These are phyloP conservation scores for Primulina eburnea DNA, from an alignment of 257 asterid species.

Conservation along the genomic window DNA sequence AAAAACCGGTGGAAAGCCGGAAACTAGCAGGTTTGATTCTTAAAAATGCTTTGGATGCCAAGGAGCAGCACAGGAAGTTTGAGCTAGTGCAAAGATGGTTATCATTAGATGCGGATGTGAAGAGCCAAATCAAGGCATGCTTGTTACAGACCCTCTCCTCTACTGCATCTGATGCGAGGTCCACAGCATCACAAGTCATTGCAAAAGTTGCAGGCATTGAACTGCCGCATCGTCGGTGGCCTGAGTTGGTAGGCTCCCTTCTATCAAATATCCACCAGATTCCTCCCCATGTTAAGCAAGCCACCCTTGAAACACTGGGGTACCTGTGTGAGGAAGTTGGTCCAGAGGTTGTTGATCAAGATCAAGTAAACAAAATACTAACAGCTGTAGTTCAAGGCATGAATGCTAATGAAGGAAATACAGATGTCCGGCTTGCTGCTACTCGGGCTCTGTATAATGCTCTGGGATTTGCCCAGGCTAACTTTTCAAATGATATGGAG, in stretches of 20 bases:
- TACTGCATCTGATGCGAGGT: conserved; percentile 44
- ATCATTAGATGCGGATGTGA: conserved; percentile 39
- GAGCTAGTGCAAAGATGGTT: conserved; percentile 56
- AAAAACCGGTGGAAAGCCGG: conserved; percentile 64
- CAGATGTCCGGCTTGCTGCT: conserved; percentile 53
- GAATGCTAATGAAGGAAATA: conserved; percentile 48
- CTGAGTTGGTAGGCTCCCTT: conserved; percentile 50
- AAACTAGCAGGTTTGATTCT: conserved; percentile 57
- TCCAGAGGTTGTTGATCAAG: conserved; percentile 55
- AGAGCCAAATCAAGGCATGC: conserved; percentile 49
- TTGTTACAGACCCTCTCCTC: conserved; percentile 48
- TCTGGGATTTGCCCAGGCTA: conserved; percentile 56
- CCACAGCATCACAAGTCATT: conserved; percentile 58
- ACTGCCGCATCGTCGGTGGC: conserved; percentile 57
- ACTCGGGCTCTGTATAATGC: conserved; percentile 54
- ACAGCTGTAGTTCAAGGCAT: conserved; percentile 61
- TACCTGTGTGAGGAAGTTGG: conserved; percentile 56
- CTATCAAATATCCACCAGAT: conserved; percentile 49
- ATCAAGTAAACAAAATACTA: conserved; percentile 57
- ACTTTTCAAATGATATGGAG: conserved; percentile 53
- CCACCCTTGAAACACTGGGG: conserved; percentile 58
- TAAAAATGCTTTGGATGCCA: conserved; percentile 65
- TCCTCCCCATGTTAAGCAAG: conserved; percentile 52
- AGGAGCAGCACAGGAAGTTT: conserved; percentile 53
- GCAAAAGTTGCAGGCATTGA: conserved; percentile 66